Evolutionary conservation across 768 basidiomycete species (phyloP), one percentile per base, ranked within the genome.

Genomic region (Pleurotus giganteus): DNA sequence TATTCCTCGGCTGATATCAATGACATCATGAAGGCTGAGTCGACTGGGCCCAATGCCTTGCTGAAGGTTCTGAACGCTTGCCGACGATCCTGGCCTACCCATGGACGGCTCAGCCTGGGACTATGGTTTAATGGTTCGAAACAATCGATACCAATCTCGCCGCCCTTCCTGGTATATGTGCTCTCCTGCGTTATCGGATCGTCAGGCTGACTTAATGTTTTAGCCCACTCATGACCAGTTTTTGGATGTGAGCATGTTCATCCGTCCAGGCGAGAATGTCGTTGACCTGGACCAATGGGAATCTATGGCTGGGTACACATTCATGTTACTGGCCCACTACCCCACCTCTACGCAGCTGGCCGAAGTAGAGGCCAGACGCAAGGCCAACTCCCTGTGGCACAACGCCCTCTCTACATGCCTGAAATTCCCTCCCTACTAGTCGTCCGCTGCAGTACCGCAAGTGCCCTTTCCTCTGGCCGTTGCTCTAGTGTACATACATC

Each of bases 171-270:
- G 15, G 49, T 51, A 51, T 36, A 34, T 4, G 19, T 23, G n/a
- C 8, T 19, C 29, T 24, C 15, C 19, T 2, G 32, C 17, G n/a
- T 28, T 28, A 27, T 29, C n/a, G 36, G n/a, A 19, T 17, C 13
- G 5, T 13, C 9, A 7, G 12, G n/a, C 19, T 37, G 31, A 51
- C 8, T 3, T 19, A 19, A 13, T 3, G n/a, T n/a, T 21, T 7
- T 37, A 51, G 49, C 49, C 34, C 15, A 36, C 49, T 24, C 49
- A 51, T n/a, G 49, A 36, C 24, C 31, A n/a, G 37, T 51, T 51
- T 34, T 9, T 51, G 49, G 49, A 51, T 24, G 34, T 51, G 9
- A 51, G 49, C 34, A 17, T n/a, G 13, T 51, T 51, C 49, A 32
- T 37, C 32, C 31, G 21, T 4, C 17, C 17, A 12, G 49, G 49